Evolutionary conservation across 768 basidiomycete species (phyloP), one percentile per base, ranked within the genome.

Genomic region (Candolleomyces efflorescens): DNA sequence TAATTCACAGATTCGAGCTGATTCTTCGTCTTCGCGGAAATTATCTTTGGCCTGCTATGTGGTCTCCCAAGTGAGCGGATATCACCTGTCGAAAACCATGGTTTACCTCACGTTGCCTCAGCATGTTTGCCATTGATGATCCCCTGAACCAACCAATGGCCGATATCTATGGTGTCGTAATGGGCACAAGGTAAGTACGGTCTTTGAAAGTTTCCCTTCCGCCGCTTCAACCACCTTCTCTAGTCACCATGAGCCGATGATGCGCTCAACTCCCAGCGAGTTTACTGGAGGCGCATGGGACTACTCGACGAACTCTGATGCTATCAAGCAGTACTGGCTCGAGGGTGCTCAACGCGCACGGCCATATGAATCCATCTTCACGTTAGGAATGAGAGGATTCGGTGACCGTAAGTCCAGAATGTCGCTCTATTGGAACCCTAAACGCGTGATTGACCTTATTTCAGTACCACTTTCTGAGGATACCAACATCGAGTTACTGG

Each of bases 191-290:
- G 81, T 77, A 37, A 1, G 32, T 32, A n/a, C n/a, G n/a, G n/a
- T 11, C 11, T 32, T 11, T 32, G 7, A 32, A 32, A 32, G 32
- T 1, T 32, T 32, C 32, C 7, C 11, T 11, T 11, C 32, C 6
- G 32, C 5, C 32, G 32, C 32, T 32, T 24, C 39, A 20, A 39
- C 12, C 36, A 27, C 22, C 36, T 23, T 37, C 55, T 52, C 12
- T 38, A 82, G 82, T 68, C 85, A 88, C 65, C 82, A 89, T 67
- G 87, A 90, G 64, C 87, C 88, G 10, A 87, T 89, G 84, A 82
- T 84, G 76, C 81, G 87, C 20, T 84, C 85, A 32, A 84, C 82
- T 3, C 86, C 87, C 3, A 77, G 80, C 59, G 86, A 89, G 65
- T 90, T 85, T 77, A 75, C 81, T 1, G 65, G 65, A 10, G 86